Evolutionary conservation across 2,329 filamentous ascomycete genomes (phyloP), one percentile per base, ranked within the genome.

Genomic region (Periconia sp.): DNA sequence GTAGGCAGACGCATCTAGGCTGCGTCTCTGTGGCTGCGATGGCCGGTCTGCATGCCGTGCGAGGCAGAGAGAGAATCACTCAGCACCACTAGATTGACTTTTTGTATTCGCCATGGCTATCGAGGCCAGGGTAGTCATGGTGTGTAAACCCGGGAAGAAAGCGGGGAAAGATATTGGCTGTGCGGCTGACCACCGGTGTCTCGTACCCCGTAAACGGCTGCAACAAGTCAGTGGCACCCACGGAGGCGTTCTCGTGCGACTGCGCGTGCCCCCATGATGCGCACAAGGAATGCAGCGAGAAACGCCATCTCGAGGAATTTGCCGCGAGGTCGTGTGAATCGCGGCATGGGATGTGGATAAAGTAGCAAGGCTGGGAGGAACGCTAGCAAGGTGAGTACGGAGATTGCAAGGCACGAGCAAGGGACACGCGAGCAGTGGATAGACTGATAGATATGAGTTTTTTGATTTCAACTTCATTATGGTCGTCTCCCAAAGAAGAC

Each of bases 121-220:
- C 33, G 19, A 31, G 11, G 10, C 7, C 8, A 15, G 13, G 6
- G 23, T n/a, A n/a, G 23, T 26, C 22, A 30, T 31, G 31, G 19
- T 17, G 19, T 36, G 22, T 19, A 22, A 16, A 35, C n/a, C 18
- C 24, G 21, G 36, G 26, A 16, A 18, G 19, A 17, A 25, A 29
- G 16, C 34, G 25, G 33, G 18, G 18, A 11, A 23, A 15, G 21
- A 34, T 26, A 18, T 30, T 39, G 25, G 28, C 7, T 26, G 35
- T 32, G 21, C 23, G 41, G 41, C 41, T 44, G 35, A 39, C 41
- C 23, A 39, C 41, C 35, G 41, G 41, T 44, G 41, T 43, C 24
- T 13, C 17, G 17, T 33, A 31, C 21, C 39, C 25, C 21, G 22
- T 6, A 33, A 19, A 33, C 19, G 40, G 40, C 19, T 31, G 25